Conservation (phyloP, 2,329 filamentous ascomycete species). For the Trichoderma atroviride region DNA sequence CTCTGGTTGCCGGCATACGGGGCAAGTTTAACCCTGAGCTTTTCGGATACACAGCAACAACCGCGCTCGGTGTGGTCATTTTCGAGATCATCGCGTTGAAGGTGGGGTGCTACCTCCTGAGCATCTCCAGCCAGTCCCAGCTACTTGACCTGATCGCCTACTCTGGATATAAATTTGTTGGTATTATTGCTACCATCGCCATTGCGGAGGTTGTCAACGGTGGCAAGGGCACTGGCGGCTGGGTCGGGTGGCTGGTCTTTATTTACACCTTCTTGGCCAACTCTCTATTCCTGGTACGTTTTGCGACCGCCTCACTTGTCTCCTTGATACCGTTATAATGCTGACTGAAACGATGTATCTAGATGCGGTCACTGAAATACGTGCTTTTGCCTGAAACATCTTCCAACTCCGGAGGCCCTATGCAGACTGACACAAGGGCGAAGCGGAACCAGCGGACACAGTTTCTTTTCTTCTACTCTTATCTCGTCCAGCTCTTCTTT, state of each 20-base stretch:
- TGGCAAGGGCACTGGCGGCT: conserved; percentile 80
- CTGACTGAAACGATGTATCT: conserved; percentile 16
- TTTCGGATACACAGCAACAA: conserved; percentile 83
- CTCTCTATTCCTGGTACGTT: conserved; percentile 85
- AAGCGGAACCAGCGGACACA: conserved; percentile 88
- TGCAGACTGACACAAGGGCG: conserved; percentile 74
- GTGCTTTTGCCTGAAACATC: conserved; percentile 86
- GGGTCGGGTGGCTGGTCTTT: conserved; percentile 87
- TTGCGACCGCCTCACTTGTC: not conserved
- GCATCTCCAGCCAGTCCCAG: conserved; percentile 91
- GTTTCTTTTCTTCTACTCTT: conserved; percentile 92
- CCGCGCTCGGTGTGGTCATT: conserved; percentile 78
- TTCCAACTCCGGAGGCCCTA: conserved; percentile 64
- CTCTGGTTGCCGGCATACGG: conserved; percentile 83
- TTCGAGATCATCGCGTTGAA: conserved; percentile 91
- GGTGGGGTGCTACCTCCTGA: conserved; percentile 88
- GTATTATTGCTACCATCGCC: conserved; percentile 86
- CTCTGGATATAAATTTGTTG: conserved; percentile 98
- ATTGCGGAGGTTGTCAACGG: conserved; percentile 76
- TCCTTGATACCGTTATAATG: not conserved
- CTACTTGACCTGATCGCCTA: conserved; percentile 93
- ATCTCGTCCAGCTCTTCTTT: conserved; percentile 88
- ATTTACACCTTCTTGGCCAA: conserved; percentile 91
- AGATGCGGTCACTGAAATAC: conserved; percentile 95
- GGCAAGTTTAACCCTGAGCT: conserved; percentile 94